Conservation (phyloP, 78 protist species). For the Polysphondylium violaceum region DNA sequence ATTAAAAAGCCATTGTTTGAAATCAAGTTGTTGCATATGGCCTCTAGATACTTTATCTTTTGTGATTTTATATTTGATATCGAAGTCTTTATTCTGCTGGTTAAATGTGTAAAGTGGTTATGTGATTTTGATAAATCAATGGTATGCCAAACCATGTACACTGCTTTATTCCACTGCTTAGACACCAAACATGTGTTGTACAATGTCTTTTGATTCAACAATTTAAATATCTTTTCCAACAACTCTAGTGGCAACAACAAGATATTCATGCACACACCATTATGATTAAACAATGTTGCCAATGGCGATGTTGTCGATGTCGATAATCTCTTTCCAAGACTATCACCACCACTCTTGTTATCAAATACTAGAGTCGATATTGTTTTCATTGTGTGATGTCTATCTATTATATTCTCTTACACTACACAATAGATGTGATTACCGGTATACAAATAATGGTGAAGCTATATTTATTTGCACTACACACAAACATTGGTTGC, state of each 20-base stretch:
- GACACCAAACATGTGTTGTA: conserved; percentile 8
- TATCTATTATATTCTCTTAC: no score
- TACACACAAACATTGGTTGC: no score
- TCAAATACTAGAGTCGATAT: no score
- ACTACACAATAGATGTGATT: no score
- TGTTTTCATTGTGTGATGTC: no score
- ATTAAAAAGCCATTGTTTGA: conserved; percentile 66
- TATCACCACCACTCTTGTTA: no score
- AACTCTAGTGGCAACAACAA: conserved; percentile 50
- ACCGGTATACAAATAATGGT: no score
- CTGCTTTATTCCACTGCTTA: conserved; percentile 8
- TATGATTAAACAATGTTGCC: no score
- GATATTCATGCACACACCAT: conserved; percentile 3
- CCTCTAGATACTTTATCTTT: conserved; percentile 1
- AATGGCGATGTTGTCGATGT: no score
- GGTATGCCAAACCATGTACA: conserved; percentile 50
- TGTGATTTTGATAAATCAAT: conserved; percentile 66
- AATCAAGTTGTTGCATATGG: conserved; percentile 34
- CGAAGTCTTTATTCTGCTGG: neutral
- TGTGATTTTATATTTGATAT: conserved; percentile 12
- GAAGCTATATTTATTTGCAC: no score
- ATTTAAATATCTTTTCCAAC: conserved; percentile 43
- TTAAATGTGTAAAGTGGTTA: conserved; percentile 42
- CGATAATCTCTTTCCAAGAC: no score
- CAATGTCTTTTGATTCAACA: conserved; percentile 22